A percentile compares a stretch with the other conserved stretches of the same genome.
Evolutionary conservation across 345 rosid species (phyloP).

Genomic region (Cardamine occulta): DNA sequence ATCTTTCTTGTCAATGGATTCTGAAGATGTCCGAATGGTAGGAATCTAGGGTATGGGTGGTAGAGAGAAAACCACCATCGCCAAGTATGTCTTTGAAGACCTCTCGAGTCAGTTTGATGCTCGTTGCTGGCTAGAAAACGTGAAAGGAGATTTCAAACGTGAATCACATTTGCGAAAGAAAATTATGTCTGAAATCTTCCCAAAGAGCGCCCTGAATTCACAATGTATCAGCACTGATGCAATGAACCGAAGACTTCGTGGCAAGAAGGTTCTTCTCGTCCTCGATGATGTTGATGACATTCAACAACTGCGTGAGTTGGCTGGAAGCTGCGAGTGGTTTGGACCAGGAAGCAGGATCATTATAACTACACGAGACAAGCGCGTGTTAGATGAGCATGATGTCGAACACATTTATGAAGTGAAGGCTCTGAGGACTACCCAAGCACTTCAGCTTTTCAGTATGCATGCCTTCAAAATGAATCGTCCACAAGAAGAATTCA

Average conservation of each 20-base stretch:
- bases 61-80: too few relatives aligned
- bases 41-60: too few relatives aligned
- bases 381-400: conserved; percentile 25
- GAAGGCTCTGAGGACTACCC: conserved; percentile 27
- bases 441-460: conserved; percentile 41
- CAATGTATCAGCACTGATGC: too few relatives aligned
- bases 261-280: conserved; percentile 37
- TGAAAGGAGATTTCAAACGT: too few relatives aligned
- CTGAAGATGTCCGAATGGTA: too few relatives aligned
- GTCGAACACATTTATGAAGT: conserved; percentile 21
- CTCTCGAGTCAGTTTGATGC: too few relatives aligned
- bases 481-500: conserved; percentile 15
- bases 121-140: too few relatives aligned
- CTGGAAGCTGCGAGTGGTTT: conserved; percentile 23
- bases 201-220: too few relatives aligned
- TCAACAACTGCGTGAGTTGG: conserved; percentile 21
- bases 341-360: conserved; percentile 39
- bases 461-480: conserved; percentile 31
- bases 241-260: too few relatives aligned
- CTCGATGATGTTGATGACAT: conserved; percentile 36
- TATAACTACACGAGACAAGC: conserved; percentile 30
- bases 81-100: too few relatives aligned
- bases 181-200: conserved; percentile 16
- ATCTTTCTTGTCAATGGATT: too few relatives aligned
- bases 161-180: conserved; percentile 18